Percentiles rank a stretch among this genome's conserved stretches.
Conservation (phyloP, 768 basidiomycete genomes). For the Asterophora lycoperdoides region DNA sequence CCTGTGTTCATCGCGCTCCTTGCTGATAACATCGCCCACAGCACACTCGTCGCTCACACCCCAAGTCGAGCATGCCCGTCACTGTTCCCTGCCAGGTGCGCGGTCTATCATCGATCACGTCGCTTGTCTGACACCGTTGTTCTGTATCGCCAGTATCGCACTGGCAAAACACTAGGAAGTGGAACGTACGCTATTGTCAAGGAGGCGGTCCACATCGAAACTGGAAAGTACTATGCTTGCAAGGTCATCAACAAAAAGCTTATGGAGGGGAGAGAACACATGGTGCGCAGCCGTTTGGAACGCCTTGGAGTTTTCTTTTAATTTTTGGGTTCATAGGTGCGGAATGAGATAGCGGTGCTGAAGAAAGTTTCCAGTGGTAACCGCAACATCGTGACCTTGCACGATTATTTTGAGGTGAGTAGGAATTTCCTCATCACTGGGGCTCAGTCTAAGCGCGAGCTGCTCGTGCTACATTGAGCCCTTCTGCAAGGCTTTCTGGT, state of each 20-base stretch:
- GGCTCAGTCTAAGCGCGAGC: neutral
- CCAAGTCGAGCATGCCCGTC: slow-evolving; percentile 24
- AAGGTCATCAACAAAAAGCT: slow-evolving; percentile 99
- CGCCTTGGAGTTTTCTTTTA: slow-evolving; percentile 1
- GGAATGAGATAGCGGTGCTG: slow-evolving; percentile 95
- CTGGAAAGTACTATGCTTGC: slow-evolving; percentile 92
- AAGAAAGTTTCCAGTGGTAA: slow-evolving; percentile 92
- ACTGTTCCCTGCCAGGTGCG: slow-evolving; percentile 48
- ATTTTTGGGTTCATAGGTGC: slow-evolving; percentile 52
- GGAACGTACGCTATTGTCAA: slow-evolving; percentile 95
- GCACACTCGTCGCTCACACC: slow-evolving; percentile 4
- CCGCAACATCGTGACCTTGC: slow-evolving; percentile 85
- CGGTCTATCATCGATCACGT: slow-evolving; percentile 10
- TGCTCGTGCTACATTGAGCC: neutral
- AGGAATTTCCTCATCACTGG: slow-evolving; percentile 1
- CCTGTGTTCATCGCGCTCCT: neutral
- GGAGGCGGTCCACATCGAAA: slow-evolving; percentile 92
- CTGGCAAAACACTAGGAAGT: slow-evolving; percentile 82
- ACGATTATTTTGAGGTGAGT: slow-evolving; percentile 91
- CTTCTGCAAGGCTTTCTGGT: too few species aligned
- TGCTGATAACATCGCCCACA: slow-evolving; percentile 5
- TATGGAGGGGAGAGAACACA: slow-evolving; percentile 96
- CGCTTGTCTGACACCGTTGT: slow-evolving; percentile 7
- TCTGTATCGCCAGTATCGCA: slow-evolving; percentile 58
- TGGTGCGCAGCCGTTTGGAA: slow-evolving; percentile 53